Evolutionary conservation across 1,139 yeast species (phyloP), one percentile per base, ranked within the genome.

Genomic region (Maudiozyma humilis): DNA sequence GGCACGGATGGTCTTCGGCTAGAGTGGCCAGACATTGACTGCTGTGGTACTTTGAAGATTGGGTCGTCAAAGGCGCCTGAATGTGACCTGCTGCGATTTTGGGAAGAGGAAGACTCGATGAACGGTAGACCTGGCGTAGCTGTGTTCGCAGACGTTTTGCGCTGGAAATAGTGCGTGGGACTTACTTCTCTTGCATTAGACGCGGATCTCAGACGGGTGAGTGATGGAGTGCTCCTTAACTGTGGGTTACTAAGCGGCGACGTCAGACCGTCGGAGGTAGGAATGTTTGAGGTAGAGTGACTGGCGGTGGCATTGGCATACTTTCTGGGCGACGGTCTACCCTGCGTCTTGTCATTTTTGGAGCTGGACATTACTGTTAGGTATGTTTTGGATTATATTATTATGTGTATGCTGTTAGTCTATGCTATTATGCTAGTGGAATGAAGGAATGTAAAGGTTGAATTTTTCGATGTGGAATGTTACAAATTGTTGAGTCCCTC

Each of bases 1-100:
- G 32, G 14, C n/a, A 38, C 12, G 4, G 41, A 38, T 8, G 20
- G 35, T 15, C 41, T 38, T 31, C 41, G 19, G 20, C 41, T 38
- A 10, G 35, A 31, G 16, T 14, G 14, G 3, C 19, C 15, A 27
- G 35, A 31, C 12, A 30, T 13, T 3, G 40, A 37, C 19, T 32
- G 23, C 12, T 25, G 18, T 10, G 31, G 6, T 15, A 10, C 29
- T 18, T 23, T 36, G 31, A 15, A 10, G 6, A 25, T 18, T 23
- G 31, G 13, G 29, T 25, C 39, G 16, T 35, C 27, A 12, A 29
- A 35, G 1, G 27, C 27, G 2, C 27, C 27, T 5, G 38, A 35
- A 20, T 35, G 30, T 7, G 38, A 35, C 7, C 38, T 25, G 14
- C 38, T 35, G 14, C 30, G 27, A 10, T 10, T 23, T 23, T 23